These are phyloP conservation scores for Gossypium ekmanianum DNA, from an alignment of 345 rosid species.

Conservation along the genomic window DNA sequence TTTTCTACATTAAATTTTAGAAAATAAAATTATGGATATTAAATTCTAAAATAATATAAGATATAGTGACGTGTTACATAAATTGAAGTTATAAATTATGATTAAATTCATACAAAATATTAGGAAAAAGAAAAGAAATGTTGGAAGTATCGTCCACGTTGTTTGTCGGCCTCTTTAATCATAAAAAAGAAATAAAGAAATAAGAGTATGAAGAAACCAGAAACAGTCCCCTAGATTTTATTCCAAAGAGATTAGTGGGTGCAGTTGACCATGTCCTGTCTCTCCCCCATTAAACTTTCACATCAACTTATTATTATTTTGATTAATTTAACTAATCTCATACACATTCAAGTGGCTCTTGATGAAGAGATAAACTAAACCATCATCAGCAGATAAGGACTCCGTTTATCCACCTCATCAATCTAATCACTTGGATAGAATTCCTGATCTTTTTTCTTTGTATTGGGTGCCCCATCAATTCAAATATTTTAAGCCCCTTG, in stretches of 20 bases:
- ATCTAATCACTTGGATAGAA: not conserved
- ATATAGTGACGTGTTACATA: too few species aligned
- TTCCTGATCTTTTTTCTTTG: not conserved
- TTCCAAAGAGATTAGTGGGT: not conserved
- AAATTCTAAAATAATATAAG: too few species aligned
- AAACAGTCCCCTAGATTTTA: not conserved
- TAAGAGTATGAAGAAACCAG: not conserved
- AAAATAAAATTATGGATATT: too few species aligned
- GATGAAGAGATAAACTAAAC: conserved; percentile 15
- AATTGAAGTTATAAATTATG: too few species aligned
- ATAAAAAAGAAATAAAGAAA: not conserved
- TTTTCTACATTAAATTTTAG: too few species aligned
- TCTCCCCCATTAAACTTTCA: too few species aligned
- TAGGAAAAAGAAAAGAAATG: conserved; percentile 5
- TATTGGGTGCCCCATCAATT: not conserved
- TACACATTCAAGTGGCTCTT: conserved; percentile 20
- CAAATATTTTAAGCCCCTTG: not conserved
- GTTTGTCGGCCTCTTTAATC: conserved; percentile 26
- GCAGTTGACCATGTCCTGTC: too few species aligned
- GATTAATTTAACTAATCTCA: not conserved
- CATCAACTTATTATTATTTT: too few species aligned
- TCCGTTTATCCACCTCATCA: conserved; percentile 17
- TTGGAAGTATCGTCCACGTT: conserved; percentile 29
- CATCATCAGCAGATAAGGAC: conserved; percentile 27
- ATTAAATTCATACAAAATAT: too few species aligned